These are phyloP conservation scores for Erysimum cheiranthoides DNA, from an alignment of 345 rosid species.

Conservation along the genomic window DNA sequence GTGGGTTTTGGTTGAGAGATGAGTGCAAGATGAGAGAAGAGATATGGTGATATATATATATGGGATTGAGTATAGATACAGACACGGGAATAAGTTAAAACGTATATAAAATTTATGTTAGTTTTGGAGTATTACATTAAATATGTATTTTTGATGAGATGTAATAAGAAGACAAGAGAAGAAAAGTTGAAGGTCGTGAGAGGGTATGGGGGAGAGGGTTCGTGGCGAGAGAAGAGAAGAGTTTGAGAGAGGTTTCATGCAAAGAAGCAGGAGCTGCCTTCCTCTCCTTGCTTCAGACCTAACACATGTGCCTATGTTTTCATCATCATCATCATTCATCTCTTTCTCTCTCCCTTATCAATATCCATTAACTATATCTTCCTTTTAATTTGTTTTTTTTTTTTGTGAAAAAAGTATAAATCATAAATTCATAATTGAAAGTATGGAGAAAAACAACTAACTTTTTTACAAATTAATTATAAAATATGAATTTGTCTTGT, in stretches of 20 bases:
- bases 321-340: conserved; percentile 38
- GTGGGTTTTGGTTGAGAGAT: conserved; percentile 19
- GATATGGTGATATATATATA: conserved; percentile 35
- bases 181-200: conserved; percentile 13
- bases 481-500: background rate
- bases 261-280: conserved; percentile 51
- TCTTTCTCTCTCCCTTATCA: conserved; percentile 39
- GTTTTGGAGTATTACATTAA: conserved; percentile 17
- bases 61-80: conserved; percentile 31
- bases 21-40: background rate
- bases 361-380: conserved; percentile 8
- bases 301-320: conserved; percentile 43
- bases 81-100: conserved; percentile 40
- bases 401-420: background rate
- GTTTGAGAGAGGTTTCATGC: conserved; percentile 43
- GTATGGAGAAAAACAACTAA: background rate
- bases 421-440: background rate
- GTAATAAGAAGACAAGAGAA: conserved; percentile 40
- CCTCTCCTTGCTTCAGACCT: conserved; percentile 43
- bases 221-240: conserved; percentile 46
- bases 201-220: conserved; percentile 42
- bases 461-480: background rate
- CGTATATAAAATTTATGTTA: background rate
- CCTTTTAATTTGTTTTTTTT: background rate
- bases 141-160: conserved; percentile 17